Evolutionary conservation across 2,329 filamentous ascomycete species (phyloP).

Genomic region (Paracoccidioides lutzii): DNA sequence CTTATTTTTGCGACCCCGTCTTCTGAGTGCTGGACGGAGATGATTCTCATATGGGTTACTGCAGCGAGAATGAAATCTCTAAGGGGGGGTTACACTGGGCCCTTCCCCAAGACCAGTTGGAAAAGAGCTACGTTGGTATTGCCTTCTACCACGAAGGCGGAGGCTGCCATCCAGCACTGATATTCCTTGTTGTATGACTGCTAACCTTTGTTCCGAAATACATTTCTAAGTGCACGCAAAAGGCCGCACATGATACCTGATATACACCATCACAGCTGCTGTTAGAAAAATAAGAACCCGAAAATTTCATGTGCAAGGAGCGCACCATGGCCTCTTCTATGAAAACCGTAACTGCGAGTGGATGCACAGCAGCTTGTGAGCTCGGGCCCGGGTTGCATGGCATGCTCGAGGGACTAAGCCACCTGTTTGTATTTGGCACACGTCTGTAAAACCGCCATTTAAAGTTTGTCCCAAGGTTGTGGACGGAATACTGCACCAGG

Average conservation of each 20-base stretch:
- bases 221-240: not conserved
- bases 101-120: not conserved
- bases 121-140: not conserved
- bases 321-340: not conserved
- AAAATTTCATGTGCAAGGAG: not conserved
- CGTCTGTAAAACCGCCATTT: not conserved
- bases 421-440: not conserved
- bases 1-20: not conserved
- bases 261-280: not conserved
- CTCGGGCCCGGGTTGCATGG: not conserved
- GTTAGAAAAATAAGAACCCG: not conserved
- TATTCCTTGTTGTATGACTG: not conserved
- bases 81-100: not conserved
- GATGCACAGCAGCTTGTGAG: not conserved
- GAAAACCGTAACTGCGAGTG: not conserved
- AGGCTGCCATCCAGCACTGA: not conserved
- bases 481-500: not conserved
- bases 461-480: slow-evolving; percentile 1
- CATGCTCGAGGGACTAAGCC: not conserved
- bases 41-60: slow-evolving; percentile 1
- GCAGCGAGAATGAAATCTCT: not conserved
- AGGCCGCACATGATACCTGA: not conserved
- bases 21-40: not conserved
- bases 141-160: not conserved
- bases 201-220: not conserved